Base-by-base conservation (phyloP, 2,329 filamentous ascomycete species). In the Aschersonia sp. region DNA sequence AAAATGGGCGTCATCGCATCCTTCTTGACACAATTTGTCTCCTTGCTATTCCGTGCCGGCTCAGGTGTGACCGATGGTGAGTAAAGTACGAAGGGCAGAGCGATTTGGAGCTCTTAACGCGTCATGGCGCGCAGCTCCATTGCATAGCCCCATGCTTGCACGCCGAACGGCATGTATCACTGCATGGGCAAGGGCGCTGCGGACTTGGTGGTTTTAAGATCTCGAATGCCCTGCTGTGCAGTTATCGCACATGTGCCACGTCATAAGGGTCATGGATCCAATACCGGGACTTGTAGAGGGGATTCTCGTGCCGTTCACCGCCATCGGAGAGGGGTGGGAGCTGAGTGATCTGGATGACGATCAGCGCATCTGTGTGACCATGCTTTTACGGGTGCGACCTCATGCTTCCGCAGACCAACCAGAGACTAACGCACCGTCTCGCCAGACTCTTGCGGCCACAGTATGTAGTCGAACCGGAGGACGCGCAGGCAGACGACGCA, bases 121-220 rank as follows among this genome's bases (percentile, higher is more conserved):
- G 87, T 94, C 87, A 94, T 94, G 49, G 87, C 87, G 60, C 89
- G 85, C 2, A 94, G 70, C 49, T 81, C 80, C 74, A 94, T 85
- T 50, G 77, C 78, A 65, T 92, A 91, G 65, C 94, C 87, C 59
- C 86, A 85, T 0, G 84, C 84, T 54, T 82, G 82, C 57, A 85
- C 80, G 52, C 72, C 77, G 63, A 78, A 78, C 57, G 73, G 72
- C 49, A 66, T 72, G 63, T 68, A 79, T 59, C 79, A 75, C 65
- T 89, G 84, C 53, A 85, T 78, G 48, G 84, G 84, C 65, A 73
- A 75, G 20, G 88, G 73, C 68, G 83, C 80, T 48, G 81, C 74
- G 54, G 86, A 84, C 67, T 94, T 94, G 59, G 77, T 80, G 63
- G 94, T 89, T 55, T 78, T 77, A 56, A 94, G 78, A 58, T 75